Evolutionary conservation across 1,139 yeast genomes (phyloP).

Genomic region (Pichia norvegensis): DNA sequence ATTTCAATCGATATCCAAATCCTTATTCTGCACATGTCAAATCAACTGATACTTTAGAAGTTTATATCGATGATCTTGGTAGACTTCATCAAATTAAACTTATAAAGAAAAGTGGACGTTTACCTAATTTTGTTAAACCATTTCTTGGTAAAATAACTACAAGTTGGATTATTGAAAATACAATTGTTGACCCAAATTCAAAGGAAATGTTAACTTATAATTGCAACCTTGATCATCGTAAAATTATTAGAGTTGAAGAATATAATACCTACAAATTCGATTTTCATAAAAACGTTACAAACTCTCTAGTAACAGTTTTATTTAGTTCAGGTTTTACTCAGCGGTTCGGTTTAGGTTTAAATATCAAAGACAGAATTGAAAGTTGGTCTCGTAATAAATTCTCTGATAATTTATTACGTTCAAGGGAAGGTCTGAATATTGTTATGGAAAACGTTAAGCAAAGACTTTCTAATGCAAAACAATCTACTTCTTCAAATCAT

Average conservation of each 20-base stretch:
- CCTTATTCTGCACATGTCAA: conserved; percentile 88
- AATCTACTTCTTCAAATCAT: background rate
- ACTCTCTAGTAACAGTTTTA: conserved; percentile 45
- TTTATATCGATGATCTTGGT: conserved; percentile 52
- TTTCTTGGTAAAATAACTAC: conserved; percentile 66
- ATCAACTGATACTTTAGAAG: conserved; percentile 70
- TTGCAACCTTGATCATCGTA: conserved; percentile 79
- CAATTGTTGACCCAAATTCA: conserved; percentile 59
- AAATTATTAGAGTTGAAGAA: conserved; percentile 75
- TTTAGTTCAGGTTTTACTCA: conserved; percentile 60
- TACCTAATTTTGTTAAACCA: conserved; percentile 76
- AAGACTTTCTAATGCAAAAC: conserved; percentile 12
- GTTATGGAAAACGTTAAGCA: conserved; percentile 54
- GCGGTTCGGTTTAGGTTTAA: conserved; percentile 30
- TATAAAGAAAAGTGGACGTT: conserved; percentile 69
- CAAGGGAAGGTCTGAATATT: conserved; percentile 65
- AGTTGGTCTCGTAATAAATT: conserved; percentile 72
- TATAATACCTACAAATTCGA: conserved; percentile 45
- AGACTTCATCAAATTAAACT: conserved; percentile 66
- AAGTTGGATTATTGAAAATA: conserved; percentile 79
- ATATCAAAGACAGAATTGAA: conserved; percentile 70
- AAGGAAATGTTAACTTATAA: conserved; percentile 62
- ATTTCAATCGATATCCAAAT: conserved; percentile 80
- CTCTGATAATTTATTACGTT: conserved; percentile 55
- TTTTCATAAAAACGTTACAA: conserved; percentile 29